Base-by-base conservation (phyloP, 75 land plant species). In the Chamaecyparis obtusa region DNA sequence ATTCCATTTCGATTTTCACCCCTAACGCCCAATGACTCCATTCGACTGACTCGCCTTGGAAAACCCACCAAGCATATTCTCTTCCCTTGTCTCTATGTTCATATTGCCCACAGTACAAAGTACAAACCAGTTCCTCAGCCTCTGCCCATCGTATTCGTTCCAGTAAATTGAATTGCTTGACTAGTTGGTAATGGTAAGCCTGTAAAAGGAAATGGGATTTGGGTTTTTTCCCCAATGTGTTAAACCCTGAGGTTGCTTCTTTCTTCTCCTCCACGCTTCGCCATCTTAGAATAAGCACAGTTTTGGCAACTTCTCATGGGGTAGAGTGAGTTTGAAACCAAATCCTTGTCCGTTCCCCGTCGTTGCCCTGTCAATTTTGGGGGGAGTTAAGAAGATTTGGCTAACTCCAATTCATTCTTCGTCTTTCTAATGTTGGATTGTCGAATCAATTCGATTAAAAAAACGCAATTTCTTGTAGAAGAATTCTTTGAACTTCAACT, bases 261-360 rank as follows among this genome's bases (percentile, higher is more conserved):
- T 64, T 5, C 83, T 46, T 81, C 83, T 49, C 83, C 51, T 81
- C 33, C 49, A 81, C 51, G 83, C 83, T 81, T n/a, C 83, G 83
- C 44, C 83, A 81, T 49, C 32, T 27, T 81, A 44, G 48, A 81
- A 79, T 37, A 43, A 24, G 46, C 83, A 81, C 51, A 39, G 27
- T 41, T 37, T 11, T 81, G 49, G 49, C 83, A 11, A 81, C 83
- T 81, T 81, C 49, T 11, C 5, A n/a, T n/a, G 32, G 0, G 30
- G 19, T 41, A 43, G 83, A 81, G 83, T 81, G 83, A 81, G 83
- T 81, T 81, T 81, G 51, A 81, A 81, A 44, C 51, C 51, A 46
- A 81, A 81, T 81, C 49, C 33, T 46, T 81, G 83, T 81, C 83
- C 48, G 83, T 32, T 44, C 83, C 27, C 49, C 46, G 51, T 27